Base-by-base conservation (phyloP, 148 eudicot genomes). In the Amaranthus palmeri region DNA sequence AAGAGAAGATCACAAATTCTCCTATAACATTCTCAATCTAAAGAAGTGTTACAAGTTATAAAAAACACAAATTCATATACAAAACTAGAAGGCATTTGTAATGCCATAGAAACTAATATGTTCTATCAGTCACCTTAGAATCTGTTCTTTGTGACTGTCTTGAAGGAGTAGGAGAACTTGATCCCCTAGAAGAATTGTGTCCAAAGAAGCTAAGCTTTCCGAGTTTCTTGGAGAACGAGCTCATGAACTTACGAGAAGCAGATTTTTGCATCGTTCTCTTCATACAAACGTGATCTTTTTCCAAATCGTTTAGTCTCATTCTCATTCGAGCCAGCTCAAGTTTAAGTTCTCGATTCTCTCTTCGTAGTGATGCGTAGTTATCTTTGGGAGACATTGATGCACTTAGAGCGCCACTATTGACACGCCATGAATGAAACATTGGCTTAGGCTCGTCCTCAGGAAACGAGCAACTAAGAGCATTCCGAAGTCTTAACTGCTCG, bases 381-480 rank as follows among this genome's bases (percentile, higher is more conserved):
- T 95, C 98, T 61, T 88, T 78, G 6, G 97, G 98, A 79, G 97
- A 95, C 91, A 91, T 84, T 3, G 98, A 88, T 65, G 98, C 97
- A 82, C 97, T 91, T 11, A 88, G 85, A 54, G 91, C 98, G 5
- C 98, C 98, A 47, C 98, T 93, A 66, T 84, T 88, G 74, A 91
- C 86, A 60, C 98, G 82, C 98, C 97, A 95, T 2, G 98, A 91
- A 63, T 86, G 90, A 61, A 90, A 90, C 80, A 84, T 81, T 7
- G 95, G 95, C 80, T 88, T 87, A 53, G 85, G 80, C 1, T 88
- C 91, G 36, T 89, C 97, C 1, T 88, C 96, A 0, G 91, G 90
- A 61, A 84, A 76, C 13, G 96, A 85, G 70, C 83, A 81, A 48
- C 75, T 83, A 50, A 95, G 70, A n/a, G 96, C 81, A 65, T 86